Base-by-base conservation (phyloP, 2,329 filamentous ascomycete genomes). In the Penicillium crustosum region DNA sequence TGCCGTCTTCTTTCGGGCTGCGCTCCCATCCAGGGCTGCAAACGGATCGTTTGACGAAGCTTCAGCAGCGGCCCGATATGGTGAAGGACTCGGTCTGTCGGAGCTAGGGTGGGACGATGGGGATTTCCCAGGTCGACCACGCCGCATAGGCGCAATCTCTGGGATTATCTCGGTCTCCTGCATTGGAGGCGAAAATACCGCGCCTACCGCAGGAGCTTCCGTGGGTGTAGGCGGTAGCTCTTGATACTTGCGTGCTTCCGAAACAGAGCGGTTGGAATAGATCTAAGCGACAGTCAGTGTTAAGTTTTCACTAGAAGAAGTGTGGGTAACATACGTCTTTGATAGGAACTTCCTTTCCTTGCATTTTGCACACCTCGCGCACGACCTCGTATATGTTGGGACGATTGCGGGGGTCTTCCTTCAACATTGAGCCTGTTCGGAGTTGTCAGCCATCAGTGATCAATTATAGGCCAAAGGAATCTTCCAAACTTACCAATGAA, bases 311-410 rank as follows among this genome's bases (percentile, higher is more conserved):
- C 17, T 15, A 19, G 21, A 42, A 12, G 42, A 47, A 53, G 21
- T 6, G 7, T 12, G 23, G 9, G 27, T 4, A 6, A 76, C 89
- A 73, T 80, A 95, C 91, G 78, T 99, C 93, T 79, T 90, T 89
- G 66, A 99, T 89, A 0, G 93, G 93, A 10, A 93, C 83, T 63
- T 93, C 87, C 59, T 88, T 88, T 55, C 92, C 90, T 72, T 94
- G 89, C 91, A 99, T 95, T 36, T 84, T 80, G 75, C 93, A 97
- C 31, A 89, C 86, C 77, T 97, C 93, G 61, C 87, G 86, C 33
- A 99, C 80, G 4, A 96, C 91, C 74, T 97, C 89, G 71, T 96
- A 99, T 61, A 99, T 96, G 70, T 93, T 97, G 4, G 94, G 94
- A 62, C 94, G 85, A 50, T 83, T 78, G 60, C 86, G 82, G 51